These are phyloP conservation scores for Camelina laxa DNA, from an alignment of 345 rosid genomes.

Conservation along the genomic window DNA sequence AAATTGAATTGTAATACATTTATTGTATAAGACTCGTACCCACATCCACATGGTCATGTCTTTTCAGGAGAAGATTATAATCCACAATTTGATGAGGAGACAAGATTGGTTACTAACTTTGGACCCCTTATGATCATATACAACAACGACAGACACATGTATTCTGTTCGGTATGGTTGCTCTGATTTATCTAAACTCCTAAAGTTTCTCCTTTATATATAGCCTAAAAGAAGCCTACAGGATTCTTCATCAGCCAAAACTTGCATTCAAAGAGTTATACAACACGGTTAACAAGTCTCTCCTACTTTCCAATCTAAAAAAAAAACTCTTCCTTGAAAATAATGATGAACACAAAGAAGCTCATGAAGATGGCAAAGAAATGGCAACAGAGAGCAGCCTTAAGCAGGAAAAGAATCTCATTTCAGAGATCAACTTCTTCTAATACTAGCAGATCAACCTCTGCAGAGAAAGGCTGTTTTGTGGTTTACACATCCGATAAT, in stretches of 20 bases:
- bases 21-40: not conserved
- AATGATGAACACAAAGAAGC: constrained; percentile 16
- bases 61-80: not conserved
- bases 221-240: not conserved
- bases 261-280: constrained; percentile 6
- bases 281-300: not conserved
- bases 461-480: constrained; percentile 41
- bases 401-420: constrained; percentile 33
- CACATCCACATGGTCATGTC: constrained; percentile 28
- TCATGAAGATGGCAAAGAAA: constrained; percentile 37
- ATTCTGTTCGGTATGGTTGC: not conserved
- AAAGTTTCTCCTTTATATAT: not conserved
- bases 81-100: not conserved
- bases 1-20: not conserved
- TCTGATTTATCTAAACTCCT: not conserved
- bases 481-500: constrained; percentile 37
- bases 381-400: constrained; percentile 34
- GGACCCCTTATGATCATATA: constrained; percentile 2
- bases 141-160: not conserved
- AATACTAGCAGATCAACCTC: constrained; percentile 4
- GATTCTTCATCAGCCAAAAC: constrained; percentile 17
- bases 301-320: not conserved
- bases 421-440: not conserved
- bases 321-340: not conserved
- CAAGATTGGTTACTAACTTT: not conserved